Base-by-base conservation (phyloP, 768 basidiomycete genomes). In the Sarcodon aspratus region DNA sequence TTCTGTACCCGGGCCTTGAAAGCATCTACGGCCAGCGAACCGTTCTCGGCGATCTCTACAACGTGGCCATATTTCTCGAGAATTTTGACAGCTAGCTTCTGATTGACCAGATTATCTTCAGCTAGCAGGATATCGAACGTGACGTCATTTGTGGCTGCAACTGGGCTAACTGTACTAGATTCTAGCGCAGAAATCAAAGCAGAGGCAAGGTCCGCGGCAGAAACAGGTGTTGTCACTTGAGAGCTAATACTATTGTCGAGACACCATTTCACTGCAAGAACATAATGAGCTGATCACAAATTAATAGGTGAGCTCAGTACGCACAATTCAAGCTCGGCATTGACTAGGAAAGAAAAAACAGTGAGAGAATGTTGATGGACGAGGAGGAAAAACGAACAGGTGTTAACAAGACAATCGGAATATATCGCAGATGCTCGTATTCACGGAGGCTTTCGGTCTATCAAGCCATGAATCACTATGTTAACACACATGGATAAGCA, bases 31-130 rank as follows among this genome's bases (percentile, higher is more conserved):
- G 95, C 95, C 50, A 96, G 70, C 54, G 84, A 85, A 7, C 95
- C 95, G 61, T 99, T 98, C 72, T 98, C 95, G 13, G 94, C 96
- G 50, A 98, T 92, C 70, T 96, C 91, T 21, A 96, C 92, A 8
- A 80, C 76, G 60, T 98, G 96, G 0, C 96, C 94, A 48, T 93
- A 93, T 60, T 89, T 92, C 67, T 98, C 95, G 11, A 99, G 70
- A 52, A 98, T 89, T 72, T 95, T 96, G 52, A 96, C 85, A 0
- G 96, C 96, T 8, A 98, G 69, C 64, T 95, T 95, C 72, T 94
- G 91, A 64, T 94, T 93, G 48, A 95, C 92, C 56, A 92, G 68
- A 59, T 97, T 98, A 63, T 98, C 96, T 63, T 99, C 96, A 0
- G 96, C 96, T 12, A 99, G 78, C 31, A 99, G 75, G 55, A 99